Conservation (phyloP, 176 grass and related monocot species). For the Hordeum marinum region DNA sequence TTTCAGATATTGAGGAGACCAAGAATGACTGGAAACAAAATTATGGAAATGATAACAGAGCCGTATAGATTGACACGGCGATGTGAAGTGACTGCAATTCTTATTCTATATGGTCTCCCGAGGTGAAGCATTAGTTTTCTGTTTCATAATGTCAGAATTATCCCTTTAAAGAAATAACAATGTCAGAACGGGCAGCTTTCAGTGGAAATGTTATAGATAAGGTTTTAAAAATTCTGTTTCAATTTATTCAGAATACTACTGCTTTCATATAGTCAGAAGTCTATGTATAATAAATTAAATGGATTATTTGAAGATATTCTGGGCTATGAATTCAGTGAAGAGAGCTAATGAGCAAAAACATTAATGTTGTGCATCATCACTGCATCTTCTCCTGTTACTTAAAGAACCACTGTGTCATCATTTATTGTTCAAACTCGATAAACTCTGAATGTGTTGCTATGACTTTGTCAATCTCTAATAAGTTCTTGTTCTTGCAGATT, state of each 20-base stretch:
- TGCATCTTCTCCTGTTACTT: background rate
- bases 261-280: background rate
- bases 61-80: conserved; percentile 75
- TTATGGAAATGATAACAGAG: conserved; percentile 83
- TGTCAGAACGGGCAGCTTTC: background rate
- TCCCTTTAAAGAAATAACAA: background rate
- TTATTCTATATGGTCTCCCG: conserved; percentile 94
- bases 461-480: background rate
- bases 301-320: background rate
- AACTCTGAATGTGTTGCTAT: background rate
- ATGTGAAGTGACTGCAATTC: conserved; percentile 98
- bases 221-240: background rate
- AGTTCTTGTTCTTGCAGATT: conserved; percentile 56
- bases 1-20: conserved; percentile 79
- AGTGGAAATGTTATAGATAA: background rate
- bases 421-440: background rate
- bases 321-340: background rate
- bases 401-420: background rate
- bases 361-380: background rate
- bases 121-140: conserved; percentile 51
- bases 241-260: background rate
- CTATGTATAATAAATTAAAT: background rate
- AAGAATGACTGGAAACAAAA: conserved; percentile 75
- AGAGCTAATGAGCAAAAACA: background rate
- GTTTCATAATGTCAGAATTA: background rate